Percentiles rank a stretch among this genome's conserved stretches.
Evolutionary conservation across 2,329 filamentous ascomycete species (phyloP).

Genomic region (Pestalotiopsis fici): DNA sequence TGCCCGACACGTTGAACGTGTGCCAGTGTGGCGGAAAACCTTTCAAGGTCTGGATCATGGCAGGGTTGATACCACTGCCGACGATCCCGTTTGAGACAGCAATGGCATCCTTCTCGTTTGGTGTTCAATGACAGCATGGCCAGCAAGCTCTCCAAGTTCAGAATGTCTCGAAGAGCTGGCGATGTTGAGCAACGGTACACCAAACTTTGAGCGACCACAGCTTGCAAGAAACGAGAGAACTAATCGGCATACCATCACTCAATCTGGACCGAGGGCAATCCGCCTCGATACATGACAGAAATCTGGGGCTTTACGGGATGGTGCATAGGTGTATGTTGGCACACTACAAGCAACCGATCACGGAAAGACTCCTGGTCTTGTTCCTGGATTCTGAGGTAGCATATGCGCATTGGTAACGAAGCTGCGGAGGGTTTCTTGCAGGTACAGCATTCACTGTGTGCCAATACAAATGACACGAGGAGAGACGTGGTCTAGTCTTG

Average conservation of each 20-base stretch:
- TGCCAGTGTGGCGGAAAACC: neutral
- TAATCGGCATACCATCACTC: neutral
- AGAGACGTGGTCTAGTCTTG: neutral
- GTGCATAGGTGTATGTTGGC: conserved; percentile 4
- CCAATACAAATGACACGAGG: neutral
- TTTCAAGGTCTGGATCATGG: neutral
- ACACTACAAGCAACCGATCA: neutral
- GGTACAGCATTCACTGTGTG: neutral
- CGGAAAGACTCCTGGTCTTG: neutral
- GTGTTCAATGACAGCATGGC: neutral
- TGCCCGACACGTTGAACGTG: neutral
- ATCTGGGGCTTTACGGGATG: neutral
- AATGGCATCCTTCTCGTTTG: neutral
- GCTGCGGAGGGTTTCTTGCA: neutral
- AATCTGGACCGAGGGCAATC: conserved; percentile 6
- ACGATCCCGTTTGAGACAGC: neutral
- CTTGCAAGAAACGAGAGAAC: neutral
- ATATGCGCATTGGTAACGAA: neutral
- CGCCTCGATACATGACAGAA: neutral
- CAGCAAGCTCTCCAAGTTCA: neutral
- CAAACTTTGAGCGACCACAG: conserved; percentile 1
- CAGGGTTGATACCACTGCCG: neutral
- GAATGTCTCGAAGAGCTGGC: neutral
- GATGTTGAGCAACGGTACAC: neutral
- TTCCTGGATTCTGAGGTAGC: neutral